These are phyloP conservation scores for Fusarium acutatum DNA, from an alignment of 2,329 filamentous ascomycete species.

Conservation along the genomic window DNA sequence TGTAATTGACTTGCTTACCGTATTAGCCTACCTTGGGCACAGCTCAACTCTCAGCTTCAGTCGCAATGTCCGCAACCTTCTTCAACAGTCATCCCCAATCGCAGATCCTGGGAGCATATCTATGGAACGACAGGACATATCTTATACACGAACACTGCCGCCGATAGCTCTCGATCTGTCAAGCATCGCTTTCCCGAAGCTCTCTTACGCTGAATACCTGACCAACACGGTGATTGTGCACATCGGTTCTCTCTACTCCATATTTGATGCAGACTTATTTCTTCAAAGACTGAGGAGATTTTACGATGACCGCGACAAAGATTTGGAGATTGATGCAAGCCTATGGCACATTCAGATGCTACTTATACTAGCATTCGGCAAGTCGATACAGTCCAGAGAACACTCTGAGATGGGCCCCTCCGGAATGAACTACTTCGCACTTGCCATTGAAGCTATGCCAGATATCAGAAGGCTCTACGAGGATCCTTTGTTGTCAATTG, in stretches of 20 bases:
- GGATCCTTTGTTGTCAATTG: conserved; percentile 28
- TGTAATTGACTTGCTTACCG: background rate
- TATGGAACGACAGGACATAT: conserved; percentile 26
- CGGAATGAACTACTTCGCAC: conserved; percentile 29
- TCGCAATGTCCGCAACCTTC: conserved; percentile 31
- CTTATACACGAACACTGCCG: conserved; percentile 18
- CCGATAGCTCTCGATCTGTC: conserved; percentile 21
- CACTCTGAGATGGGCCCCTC: conserved; percentile 31
- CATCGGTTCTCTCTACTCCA: conserved; percentile 24
- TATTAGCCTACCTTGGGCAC: conserved; percentile 28
- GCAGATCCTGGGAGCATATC: conserved; percentile 20
- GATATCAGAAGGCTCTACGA: conserved; percentile 30
- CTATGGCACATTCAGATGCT: conserved; percentile 36
- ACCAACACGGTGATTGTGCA: conserved; percentile 29
- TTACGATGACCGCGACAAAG: conserved; percentile 5
- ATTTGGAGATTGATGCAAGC: background rate
- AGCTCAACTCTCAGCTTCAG: conserved; percentile 33
- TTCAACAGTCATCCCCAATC: conserved; percentile 16
- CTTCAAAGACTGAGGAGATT: conserved; percentile 12
- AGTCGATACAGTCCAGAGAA: conserved; percentile 31
- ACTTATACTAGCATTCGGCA: conserved; percentile 26
- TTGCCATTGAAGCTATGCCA: conserved; percentile 27
- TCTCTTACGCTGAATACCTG: conserved; percentile 29
- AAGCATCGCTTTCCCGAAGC: conserved; percentile 18
- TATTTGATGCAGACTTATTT: conserved; percentile 21